Conservation (phyloP, 1,284 basidiomycete species). For the Athelia sp. region DNA sequence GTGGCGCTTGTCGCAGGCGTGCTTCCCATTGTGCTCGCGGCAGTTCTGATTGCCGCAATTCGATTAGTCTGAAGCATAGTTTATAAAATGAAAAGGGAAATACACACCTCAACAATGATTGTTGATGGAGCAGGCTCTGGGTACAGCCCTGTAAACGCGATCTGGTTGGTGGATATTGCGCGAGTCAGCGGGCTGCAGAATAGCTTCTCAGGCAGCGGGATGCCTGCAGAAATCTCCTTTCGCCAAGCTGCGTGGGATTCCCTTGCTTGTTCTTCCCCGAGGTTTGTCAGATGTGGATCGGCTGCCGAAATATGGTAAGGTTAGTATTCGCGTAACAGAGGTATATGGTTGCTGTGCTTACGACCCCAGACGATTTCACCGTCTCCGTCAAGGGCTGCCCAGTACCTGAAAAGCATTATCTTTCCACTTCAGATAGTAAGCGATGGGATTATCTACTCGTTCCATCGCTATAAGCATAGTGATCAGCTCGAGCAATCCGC, state of each 20-base stretch:
- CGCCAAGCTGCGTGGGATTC: conserved; percentile 55
- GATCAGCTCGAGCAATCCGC: neutral
- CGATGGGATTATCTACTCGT: conserved; percentile 32
- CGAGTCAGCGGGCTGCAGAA: conserved; percentile 74
- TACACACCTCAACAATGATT: conserved; percentile 48
- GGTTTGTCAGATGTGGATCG: conserved; percentile 68
- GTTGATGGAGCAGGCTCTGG: conserved; percentile 23
- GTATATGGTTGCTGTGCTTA: conserved; percentile 31
- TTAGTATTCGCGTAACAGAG: no score
- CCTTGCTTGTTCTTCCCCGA: conserved; percentile 63
- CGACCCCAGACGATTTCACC: conserved; percentile 77
- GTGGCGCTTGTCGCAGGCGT: conserved; percentile 70
- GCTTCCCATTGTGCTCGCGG: conserved; percentile 65
- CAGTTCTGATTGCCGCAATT: conserved; percentile 38
- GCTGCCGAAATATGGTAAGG: conserved; percentile 32
- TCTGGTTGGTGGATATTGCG: conserved; percentile 62
- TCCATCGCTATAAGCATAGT: conserved; percentile 39
- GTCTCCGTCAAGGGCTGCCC: conserved; percentile 68
- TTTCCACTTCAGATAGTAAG: neutral
- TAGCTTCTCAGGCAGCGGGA: conserved; percentile 57
- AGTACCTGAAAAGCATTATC: conserved; percentile 39
- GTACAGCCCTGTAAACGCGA: conserved; percentile 52
- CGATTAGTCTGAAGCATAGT: neutral
- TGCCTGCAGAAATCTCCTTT: conserved; percentile 42
- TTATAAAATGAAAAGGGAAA: neutral